Conservation (phyloP, 768 basidiomycete species). For the Podaxis sp. region DNA sequence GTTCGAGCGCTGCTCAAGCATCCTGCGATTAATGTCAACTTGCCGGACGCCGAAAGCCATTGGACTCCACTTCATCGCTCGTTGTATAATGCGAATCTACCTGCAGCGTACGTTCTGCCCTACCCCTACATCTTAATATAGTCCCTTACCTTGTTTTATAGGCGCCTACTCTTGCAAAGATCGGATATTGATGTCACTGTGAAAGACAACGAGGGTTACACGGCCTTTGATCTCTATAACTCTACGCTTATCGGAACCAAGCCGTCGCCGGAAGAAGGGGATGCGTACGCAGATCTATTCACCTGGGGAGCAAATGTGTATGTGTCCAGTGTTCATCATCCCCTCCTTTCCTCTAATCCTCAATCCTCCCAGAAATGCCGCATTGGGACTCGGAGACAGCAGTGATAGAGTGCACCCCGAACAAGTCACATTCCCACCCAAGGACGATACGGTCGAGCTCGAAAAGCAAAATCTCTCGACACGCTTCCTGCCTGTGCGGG, state of each 20-base stretch:
- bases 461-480: constrained; percentile 33
- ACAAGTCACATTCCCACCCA: constrained; percentile 53
- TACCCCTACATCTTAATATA: constrained; percentile 11
- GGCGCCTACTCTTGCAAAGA: constrained; percentile 63
- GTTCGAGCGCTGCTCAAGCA: constrained; percentile 74
- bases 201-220: constrained; percentile 88
- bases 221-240: constrained; percentile 92
- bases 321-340: constrained; percentile 9
- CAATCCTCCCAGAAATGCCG: constrained; percentile 62
- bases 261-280: constrained; percentile 34
- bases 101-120: constrained; percentile 53
- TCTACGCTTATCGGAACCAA: constrained; percentile 79
- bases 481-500: constrained; percentile 62
- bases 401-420: constrained; percentile 82
- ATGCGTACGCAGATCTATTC: constrained; percentile 58
- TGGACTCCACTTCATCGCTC: constrained; percentile 93
- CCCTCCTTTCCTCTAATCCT: not conserved
- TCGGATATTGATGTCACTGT: constrained; percentile 68
- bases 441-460: constrained; percentile 28
- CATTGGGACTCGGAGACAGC: constrained; percentile 81
- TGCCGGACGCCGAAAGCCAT: constrained; percentile 78
- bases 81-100: constrained; percentile 75
- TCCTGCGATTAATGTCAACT: constrained; percentile 75
- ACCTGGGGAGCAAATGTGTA: constrained; percentile 89
- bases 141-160: not conserved